Base-by-base conservation (phyloP, 163 green algal species). In the Trebouxiophyceae sp. region DNA sequence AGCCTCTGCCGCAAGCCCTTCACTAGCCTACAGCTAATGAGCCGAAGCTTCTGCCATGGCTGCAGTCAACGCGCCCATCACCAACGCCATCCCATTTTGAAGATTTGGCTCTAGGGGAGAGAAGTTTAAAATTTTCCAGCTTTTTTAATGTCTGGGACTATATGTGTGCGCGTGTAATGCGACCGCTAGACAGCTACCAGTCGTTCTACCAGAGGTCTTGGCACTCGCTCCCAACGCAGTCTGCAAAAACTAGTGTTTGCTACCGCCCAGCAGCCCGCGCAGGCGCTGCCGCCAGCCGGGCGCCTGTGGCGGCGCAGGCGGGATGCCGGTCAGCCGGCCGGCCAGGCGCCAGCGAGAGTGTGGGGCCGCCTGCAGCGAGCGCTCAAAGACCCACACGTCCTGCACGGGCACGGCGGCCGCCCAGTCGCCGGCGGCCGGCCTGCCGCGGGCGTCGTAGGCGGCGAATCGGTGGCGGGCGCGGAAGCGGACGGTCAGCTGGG, bases 311-410 rank as follows among this genome's bases (percentile, higher is more conserved):
- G 8, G 8, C 39, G 16, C 39, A 50, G 16, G 12, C 12, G 39
- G 12, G 16, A 50, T 50, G 12, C 39, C 39, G 39, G 47, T 29
- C 5, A 57, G 19, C 12, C 47, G 47, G 22, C 70, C 77, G n/a
- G 72, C 78, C 34, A 82, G 44, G 4, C 69, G 70, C 69, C 67
- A 85, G 24, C 72, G 63, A 24, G 74, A 76, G 33, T 60, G 46
- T 1, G 65, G n/a, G 22, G 67, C 60, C 44, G 74, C 45, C 33
- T 62, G 64, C 26, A 86, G 39, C 16, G 69, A 45, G 29, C 67
- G 54, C 65, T 86, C 79, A 73, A 86, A 77, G 26, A 86, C 76
- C 79, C 79, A 86, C 22, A 71, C 65, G 47, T 86, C 79, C 45
- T 68, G 56, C 4, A 83, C 67, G 34, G 58, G 60, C 22, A 70